Evolutionary conservation across 768 basidiomycete genomes (phyloP).

Genomic region (Hemileccinum impolitum): DNA sequence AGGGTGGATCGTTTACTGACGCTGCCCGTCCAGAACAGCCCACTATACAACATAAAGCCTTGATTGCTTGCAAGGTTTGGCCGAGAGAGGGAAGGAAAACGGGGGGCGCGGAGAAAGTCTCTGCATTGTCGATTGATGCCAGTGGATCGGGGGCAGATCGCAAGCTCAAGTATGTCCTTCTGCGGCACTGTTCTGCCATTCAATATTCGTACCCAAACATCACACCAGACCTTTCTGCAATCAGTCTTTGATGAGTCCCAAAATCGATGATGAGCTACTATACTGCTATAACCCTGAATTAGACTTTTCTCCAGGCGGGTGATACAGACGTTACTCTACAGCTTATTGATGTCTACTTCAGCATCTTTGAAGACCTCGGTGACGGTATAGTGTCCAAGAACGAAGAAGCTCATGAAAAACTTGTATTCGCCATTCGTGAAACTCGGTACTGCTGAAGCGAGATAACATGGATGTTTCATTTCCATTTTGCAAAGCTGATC

Average conservation of each 20-base stretch:
- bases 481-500: slow-evolving; percentile 3
- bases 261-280: slow-evolving; percentile 79
- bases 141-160: slow-evolving; percentile 91
- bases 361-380: slow-evolving; percentile 87
- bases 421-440: slow-evolving; percentile 93
- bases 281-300: slow-evolving; percentile 90
- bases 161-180: slow-evolving; percentile 70
- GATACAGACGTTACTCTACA: slow-evolving; percentile 75
- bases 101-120: slow-evolving; percentile 91
- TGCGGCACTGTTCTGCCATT: not conserved
- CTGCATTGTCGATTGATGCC: slow-evolving; percentile 94
- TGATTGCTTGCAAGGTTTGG: slow-evolving; percentile 71
- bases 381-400: slow-evolving; percentile 39
- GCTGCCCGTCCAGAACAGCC: slow-evolving; percentile 82
- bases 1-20: slow-evolving; percentile 90
- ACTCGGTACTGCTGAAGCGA: slow-evolving; percentile 61
- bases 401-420: slow-evolving; percentile 68
- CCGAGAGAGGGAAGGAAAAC: slow-evolving; percentile 73
- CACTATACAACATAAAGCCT: slow-evolving; percentile 78
- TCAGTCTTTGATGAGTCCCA: slow-evolving; percentile 66
- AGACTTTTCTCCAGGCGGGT: slow-evolving; percentile 66
- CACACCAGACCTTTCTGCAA: slow-evolving; percentile 80
- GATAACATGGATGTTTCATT: slow-evolving; percentile 40
- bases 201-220: not conserved
- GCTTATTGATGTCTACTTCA: slow-evolving; percentile 89